Conservation (phyloP, 352 stramenopile species). For the Phytopythium delawarense region DNA sequence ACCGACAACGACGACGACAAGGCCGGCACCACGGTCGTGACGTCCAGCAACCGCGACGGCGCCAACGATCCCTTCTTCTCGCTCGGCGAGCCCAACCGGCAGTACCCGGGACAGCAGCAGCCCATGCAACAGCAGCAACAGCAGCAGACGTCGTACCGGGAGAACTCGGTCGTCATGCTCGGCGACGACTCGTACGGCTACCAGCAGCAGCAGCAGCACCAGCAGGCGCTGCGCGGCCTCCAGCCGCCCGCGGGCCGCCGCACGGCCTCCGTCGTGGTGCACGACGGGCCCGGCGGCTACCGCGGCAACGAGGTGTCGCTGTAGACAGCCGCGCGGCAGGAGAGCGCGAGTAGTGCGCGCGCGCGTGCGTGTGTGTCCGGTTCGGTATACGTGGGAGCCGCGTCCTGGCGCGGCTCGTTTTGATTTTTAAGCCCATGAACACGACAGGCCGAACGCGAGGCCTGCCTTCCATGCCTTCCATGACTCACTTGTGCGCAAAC, state of each 20-base stretch:
- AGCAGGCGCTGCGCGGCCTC: slow-evolving; percentile 12
- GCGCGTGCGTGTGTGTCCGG: neutral
- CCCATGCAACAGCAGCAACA: slow-evolving; percentile 16
- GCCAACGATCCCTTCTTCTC: slow-evolving; percentile 42
- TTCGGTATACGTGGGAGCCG: slow-evolving; percentile 1
- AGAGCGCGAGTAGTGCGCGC: neutral
- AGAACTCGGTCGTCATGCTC: slow-evolving; percentile 32
- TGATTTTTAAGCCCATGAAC: slow-evolving; percentile 2
- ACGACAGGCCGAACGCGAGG: neutral
- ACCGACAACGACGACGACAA: slow-evolving; percentile 73
- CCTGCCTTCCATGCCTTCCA: neutral
- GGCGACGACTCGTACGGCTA: slow-evolving; percentile 27
- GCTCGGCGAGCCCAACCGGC: slow-evolving; percentile 23
- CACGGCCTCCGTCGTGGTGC: slow-evolving; percentile 22
- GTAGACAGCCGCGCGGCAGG: slow-evolving; percentile 22
- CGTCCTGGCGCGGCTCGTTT: neutral
- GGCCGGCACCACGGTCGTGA: slow-evolving; percentile 24
- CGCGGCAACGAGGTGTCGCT: slow-evolving; percentile 47
- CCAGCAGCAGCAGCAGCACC: slow-evolving; percentile 9
- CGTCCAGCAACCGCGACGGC: slow-evolving; percentile 43
- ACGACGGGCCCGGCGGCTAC: slow-evolving; percentile 15
- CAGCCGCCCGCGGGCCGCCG: slow-evolving; percentile 14
- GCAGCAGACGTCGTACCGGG: slow-evolving; percentile 16
- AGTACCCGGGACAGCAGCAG: slow-evolving; percentile 13
- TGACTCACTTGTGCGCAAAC: neutral